A percentile compares a stretch with the other conserved stretches of the same genome.
phyloP scores from a whole-genome alignment of 805 yeast species.

The Starmerella asiatica region DNA sequence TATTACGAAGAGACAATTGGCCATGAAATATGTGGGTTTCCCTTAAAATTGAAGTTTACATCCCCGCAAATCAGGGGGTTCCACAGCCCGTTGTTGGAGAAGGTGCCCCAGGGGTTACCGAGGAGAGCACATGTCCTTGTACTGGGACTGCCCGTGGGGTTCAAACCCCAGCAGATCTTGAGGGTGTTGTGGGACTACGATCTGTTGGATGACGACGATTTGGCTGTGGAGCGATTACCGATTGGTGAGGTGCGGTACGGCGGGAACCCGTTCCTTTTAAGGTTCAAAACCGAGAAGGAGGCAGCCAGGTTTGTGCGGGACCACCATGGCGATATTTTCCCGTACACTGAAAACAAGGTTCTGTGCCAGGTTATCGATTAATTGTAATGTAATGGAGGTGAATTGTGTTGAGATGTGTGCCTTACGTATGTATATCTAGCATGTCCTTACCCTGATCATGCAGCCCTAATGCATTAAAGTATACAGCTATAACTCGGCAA shows the following conservation, averaged over 20 bases:
- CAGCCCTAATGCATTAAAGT: no score
- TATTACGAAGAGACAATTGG: constrained; percentile 40
- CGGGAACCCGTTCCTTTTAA: constrained; percentile 24
- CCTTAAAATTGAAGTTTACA: constrained; percentile 36
- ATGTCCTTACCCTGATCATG: no score
- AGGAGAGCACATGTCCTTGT: constrained; percentile 23
- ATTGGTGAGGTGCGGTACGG: constrained; percentile 24
- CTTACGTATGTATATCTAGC: no score
- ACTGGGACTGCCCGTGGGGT: constrained; percentile 24
- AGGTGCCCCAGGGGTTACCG: constrained; percentile 16
- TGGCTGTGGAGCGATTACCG: constrained; percentile 26
- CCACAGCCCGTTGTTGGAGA: constrained; percentile 20
- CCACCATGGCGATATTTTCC: constrained; percentile 22
- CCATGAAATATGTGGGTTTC: constrained; percentile 39
- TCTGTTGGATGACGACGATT: constrained; percentile 23
- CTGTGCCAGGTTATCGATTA: constrained; percentile 26
- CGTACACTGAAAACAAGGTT: constrained; percentile 21
- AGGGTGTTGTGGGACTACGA: constrained; percentile 27
- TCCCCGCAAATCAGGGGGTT: constrained; percentile 22
- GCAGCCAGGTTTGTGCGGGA: constrained; percentile 25
- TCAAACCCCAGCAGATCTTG: constrained; percentile 17
- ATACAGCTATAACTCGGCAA: no score
- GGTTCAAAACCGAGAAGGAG: constrained; percentile 25
- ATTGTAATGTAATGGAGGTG: no score
- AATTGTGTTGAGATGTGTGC: no score